A percentile compares a stretch with the other conserved stretches of the same genome.
phyloP scores from a whole-genome alignment of 768 basidiomycete genomes.

The Trametes sanguinea region DNA sequence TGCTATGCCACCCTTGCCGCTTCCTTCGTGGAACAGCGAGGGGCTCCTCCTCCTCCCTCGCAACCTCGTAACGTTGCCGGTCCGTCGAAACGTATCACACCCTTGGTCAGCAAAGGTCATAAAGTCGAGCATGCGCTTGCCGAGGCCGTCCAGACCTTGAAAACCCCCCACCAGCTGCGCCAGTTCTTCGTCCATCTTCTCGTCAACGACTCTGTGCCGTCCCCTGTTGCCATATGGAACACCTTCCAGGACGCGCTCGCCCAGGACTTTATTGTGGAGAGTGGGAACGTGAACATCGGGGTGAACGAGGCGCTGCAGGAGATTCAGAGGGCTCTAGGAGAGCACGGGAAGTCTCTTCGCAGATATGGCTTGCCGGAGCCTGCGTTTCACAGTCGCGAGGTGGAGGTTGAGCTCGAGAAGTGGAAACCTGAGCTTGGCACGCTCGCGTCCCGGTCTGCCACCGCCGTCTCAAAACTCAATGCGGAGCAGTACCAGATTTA shows the following conservation, averaged over 20 bases:
- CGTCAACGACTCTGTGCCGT: conserved; percentile 35
- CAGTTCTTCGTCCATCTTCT: conserved; percentile 43
- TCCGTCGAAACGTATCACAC: conserved; percentile 27
- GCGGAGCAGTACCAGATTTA: conserved; percentile 30
- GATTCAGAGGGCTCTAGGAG: conserved; percentile 26
- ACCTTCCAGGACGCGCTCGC: conserved; percentile 27
- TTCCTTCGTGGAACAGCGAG: neutral
- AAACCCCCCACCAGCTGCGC: conserved; percentile 40
- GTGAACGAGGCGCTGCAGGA: conserved; percentile 30
- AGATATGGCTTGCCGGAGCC: conserved; percentile 37
- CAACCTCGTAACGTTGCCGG: conserved; percentile 23
- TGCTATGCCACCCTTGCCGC: conserved; percentile 4
- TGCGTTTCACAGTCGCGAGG: conserved; percentile 27
- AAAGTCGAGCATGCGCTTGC: conserved; percentile 35
- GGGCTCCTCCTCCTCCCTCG: neutral
- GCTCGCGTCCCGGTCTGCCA: conserved; percentile 16
- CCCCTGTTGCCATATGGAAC: conserved; percentile 33
- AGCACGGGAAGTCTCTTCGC: conserved; percentile 30
- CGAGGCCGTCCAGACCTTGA: conserved; percentile 37
- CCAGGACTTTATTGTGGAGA: conserved; percentile 26
- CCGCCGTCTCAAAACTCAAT: conserved; percentile 24
- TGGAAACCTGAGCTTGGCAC: conserved; percentile 23
- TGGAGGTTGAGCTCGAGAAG: conserved; percentile 31
- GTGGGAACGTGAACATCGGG: conserved; percentile 25
- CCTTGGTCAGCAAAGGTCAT: conserved; percentile 28